These are phyloP conservation scores for Diaporthe nobilis DNA, from an alignment of 2,329 filamentous ascomycete species.

Conservation along the genomic window DNA sequence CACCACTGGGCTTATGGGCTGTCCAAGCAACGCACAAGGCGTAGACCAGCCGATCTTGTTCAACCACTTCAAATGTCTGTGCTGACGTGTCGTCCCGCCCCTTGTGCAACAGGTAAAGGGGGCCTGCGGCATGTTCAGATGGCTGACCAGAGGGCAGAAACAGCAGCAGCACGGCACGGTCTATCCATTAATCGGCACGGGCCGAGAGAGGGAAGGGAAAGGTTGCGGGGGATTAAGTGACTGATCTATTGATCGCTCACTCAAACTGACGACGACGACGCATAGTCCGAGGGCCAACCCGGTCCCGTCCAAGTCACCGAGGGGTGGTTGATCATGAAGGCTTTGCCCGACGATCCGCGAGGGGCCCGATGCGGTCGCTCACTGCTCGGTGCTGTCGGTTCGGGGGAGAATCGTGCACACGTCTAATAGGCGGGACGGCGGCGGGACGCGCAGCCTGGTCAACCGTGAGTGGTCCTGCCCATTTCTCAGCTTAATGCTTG, in stretches of 20 bases:
- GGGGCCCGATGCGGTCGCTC: not conserved
- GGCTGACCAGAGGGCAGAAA: not conserved
- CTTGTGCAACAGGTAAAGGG: not conserved
- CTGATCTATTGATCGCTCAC: conserved; percentile 19
- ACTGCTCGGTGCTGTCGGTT: not conserved
- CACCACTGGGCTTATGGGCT: not conserved
- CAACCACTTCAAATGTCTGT: conserved; percentile 8
- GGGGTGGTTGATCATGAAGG: not conserved
- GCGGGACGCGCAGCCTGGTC: conserved; percentile 1
- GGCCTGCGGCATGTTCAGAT: conserved; percentile 9
- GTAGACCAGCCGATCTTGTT: conserved; percentile 8
- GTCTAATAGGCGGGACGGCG: not conserved
- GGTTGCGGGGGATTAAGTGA: conserved; percentile 1
- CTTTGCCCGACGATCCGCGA: not conserved
- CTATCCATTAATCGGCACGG: conserved; percentile 18
- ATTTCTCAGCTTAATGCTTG: not conserved
- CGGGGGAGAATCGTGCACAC: not conserved
- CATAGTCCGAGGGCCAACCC: not conserved
- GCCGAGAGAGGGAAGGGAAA: not conserved
- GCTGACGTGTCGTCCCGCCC: conserved; percentile 18
- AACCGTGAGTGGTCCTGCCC: not conserved
- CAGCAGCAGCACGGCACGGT: not conserved
- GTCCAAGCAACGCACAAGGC: not conserved
- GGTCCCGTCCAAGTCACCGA: conserved; percentile 17
- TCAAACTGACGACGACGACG: not conserved